phyloP scores from a whole-genome alignment of 2,329 filamentous ascomycete genomes.

The Fusarium sp. region DNA sequence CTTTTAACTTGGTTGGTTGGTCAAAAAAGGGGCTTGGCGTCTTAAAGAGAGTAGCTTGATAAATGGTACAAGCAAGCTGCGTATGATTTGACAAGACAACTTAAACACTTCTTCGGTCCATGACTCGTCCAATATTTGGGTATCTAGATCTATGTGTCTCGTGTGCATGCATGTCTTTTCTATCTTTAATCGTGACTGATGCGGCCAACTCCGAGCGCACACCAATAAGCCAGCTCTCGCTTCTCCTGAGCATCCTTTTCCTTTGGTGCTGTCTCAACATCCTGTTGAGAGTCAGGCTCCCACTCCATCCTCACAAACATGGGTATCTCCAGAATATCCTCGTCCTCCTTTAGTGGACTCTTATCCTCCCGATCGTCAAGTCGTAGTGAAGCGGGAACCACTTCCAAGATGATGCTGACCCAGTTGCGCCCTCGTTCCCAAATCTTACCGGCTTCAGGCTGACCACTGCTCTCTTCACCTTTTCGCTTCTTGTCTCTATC shows the following conservation, averaged over 20 bases:
- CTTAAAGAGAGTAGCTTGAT: conserved; percentile 64
- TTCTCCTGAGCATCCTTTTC: conserved; percentile 78
- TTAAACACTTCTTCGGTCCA: conserved; percentile 50
- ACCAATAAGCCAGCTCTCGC: conserved; percentile 95
- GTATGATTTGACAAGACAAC: conserved; percentile 56
- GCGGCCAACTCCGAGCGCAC: conserved; percentile 87
- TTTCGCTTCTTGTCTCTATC: conserved; percentile 55
- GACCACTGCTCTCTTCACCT: conserved; percentile 59
- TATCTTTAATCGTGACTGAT: conserved; percentile 68
- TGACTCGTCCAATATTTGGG: conserved; percentile 52
- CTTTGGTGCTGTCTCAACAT: conserved; percentile 69
- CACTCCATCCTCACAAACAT: conserved; percentile 94
- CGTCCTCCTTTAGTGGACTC: conserved; percentile 67
- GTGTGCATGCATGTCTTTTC: conserved; percentile 23
- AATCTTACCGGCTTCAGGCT: conserved; percentile 91
- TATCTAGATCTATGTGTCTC: conserved; percentile 56
- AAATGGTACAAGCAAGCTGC: conserved; percentile 62
- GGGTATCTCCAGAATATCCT: conserved; percentile 85
- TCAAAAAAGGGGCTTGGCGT: conserved; percentile 64
- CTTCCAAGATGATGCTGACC: conserved; percentile 93
- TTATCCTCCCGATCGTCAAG: conserved; percentile 57
- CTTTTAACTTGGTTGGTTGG: conserved; percentile 56
- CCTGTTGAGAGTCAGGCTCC: conserved; percentile 78
- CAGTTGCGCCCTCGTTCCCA: conserved; percentile 95
- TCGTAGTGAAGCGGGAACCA: conserved; percentile 74